Base-by-base conservation (phyloP, 116 monocot genomes). In the Iris pallida region DNA sequence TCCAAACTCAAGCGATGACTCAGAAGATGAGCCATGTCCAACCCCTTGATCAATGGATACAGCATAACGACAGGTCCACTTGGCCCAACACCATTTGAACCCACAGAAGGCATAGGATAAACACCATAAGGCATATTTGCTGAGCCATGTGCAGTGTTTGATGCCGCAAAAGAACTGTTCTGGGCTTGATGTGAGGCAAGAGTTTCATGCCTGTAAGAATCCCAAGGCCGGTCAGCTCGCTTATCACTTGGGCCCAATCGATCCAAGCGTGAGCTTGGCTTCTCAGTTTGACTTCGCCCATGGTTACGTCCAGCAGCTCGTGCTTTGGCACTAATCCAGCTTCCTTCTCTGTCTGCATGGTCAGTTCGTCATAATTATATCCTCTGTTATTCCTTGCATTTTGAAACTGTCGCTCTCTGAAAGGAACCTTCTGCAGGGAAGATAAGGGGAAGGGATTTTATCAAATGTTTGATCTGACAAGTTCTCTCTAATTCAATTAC, bases 1-100 rank as follows among this genome's bases (percentile, higher is more conserved):
- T 6, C 80, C 82, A 75, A 87, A 87, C 20, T 87, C 87, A 18
- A 87, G 72, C 4, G 75, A 51, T 30, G 30, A 71, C 62, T 83
- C 80, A 12, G 64, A 47, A 42, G 70, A 42, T 16, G 57, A 64
- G 40, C 55, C 77, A 72, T 75, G 74, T 1, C 64, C 59, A 56
- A 30, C 55, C 12, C 74, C 74, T 64, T 68, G 78, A 56, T 83
- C 78, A 56, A 81, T 20, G 83, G 59, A 54, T 78, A 82, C 4
- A 80, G 52, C 88, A 88, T 83, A 16, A 88, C 52, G 52, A 82
- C 69, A 45, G 71, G 66, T 5, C 71, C 78, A 49, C 65, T 13
- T 10, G 63, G 42, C 19, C 40, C 4, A 43, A 45, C 17, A 8
- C 56, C 13, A 45, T 57, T 57, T 56, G 17, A 53, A 43, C 49